Percentiles rank a stretch among this genome's conserved stretches.
Evolutionary conservation across 306 rosid genomes (phyloP).

Genomic region (Carpinus fangiana): DNA sequence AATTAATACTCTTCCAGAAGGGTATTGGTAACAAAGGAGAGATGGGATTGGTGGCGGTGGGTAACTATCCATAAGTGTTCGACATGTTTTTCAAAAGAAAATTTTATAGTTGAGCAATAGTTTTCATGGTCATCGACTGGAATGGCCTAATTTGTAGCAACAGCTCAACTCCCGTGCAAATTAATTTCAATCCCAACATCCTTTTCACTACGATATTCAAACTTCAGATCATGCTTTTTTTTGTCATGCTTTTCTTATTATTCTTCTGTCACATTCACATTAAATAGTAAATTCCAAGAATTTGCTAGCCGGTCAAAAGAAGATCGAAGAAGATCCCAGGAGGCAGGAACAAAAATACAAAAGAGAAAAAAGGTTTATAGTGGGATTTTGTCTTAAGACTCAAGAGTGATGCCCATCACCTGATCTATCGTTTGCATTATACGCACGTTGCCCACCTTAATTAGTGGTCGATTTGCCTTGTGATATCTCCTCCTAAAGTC

Average conservation of each 20-base stretch:
- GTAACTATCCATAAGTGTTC: constrained; percentile 20
- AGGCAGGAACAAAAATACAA: not conserved
- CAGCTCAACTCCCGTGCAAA: constrained; percentile 32
- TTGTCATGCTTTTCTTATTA: not conserved
- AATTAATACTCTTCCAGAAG: constrained; percentile 36
- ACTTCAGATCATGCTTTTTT: not conserved
- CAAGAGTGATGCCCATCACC: not conserved
- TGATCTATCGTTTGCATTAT: not conserved
- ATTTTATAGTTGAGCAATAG: constrained; percentile 37
- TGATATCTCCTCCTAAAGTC: not conserved
- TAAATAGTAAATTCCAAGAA: not conserved
- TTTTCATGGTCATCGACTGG: constrained; percentile 33
- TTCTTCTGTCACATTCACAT: not conserved
- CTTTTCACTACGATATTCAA: constrained; percentile 27
- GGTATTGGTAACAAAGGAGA: not conserved
- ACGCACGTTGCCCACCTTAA: not conserved
- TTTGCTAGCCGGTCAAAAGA: not conserved
- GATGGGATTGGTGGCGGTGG: not conserved
- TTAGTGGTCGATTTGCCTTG: not conserved
- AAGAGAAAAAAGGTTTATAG: not conserved
- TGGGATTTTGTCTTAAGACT: not conserved
- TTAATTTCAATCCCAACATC: constrained; percentile 41
- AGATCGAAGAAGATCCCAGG: not conserved
- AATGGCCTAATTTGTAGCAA: constrained; percentile 24
- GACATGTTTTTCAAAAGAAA: not conserved